Evolutionary conservation across 2,329 filamentous ascomycete species (phyloP).

Genomic region (Geosmithia putterillii): DNA sequence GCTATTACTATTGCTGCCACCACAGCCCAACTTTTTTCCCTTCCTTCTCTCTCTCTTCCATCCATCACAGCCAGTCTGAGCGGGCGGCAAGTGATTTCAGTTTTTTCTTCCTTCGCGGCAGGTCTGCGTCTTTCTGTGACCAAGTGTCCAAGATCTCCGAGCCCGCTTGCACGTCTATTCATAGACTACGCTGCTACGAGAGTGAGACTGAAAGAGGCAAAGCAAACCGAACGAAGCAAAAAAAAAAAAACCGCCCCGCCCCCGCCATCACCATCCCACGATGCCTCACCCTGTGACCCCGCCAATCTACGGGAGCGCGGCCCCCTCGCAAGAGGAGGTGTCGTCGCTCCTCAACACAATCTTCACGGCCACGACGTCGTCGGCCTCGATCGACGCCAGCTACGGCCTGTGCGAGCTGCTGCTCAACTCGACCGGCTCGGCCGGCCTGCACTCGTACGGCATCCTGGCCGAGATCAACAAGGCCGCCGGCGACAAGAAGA

Average conservation of each 20-base stretch:
- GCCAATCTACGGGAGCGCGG: constrained; percentile 33
- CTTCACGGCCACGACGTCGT: constrained; percentile 57
- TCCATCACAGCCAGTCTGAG: no score
- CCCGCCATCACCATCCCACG: constrained; percentile 4
- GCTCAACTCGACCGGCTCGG: constrained; percentile 38
- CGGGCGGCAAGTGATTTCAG: no score
- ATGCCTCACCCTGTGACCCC: constrained; percentile 39
- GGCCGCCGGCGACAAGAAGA: constrained; percentile 90
- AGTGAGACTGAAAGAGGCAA: neutral
- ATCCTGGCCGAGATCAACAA: constrained; percentile 48
- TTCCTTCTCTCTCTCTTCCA: neutral
- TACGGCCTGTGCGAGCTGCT: constrained; percentile 50
- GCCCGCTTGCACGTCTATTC: no score
- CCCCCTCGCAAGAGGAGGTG: constrained; percentile 54
- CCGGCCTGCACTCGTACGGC: constrained; percentile 39
- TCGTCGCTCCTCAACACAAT: constrained; percentile 51
- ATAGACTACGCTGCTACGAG: no score
- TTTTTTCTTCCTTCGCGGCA: no score
- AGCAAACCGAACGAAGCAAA: neutral
- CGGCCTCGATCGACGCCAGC: constrained; percentile 53
- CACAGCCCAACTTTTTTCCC: neutral
- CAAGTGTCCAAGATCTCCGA: no score
- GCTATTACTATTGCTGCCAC: no score
- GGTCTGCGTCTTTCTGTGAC: no score
- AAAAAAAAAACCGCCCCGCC: neutral